A percentile compares a stretch with the other conserved stretches of the same genome.
Conservation (phyloP, 257 asterid species). For the Ligustrum vulgare region DNA sequence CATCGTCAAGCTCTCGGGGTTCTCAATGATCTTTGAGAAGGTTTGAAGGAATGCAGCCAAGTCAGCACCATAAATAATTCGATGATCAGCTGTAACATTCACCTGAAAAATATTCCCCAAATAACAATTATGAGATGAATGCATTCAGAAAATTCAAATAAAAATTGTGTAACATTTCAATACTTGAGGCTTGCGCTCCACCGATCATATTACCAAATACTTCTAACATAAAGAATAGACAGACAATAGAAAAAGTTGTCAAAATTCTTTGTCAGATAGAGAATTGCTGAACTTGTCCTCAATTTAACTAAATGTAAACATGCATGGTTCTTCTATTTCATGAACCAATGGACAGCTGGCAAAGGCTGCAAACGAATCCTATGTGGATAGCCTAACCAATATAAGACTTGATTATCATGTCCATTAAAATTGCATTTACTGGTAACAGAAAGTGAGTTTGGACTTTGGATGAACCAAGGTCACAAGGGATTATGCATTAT, state of each 20-base stretch:
- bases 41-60: constrained; percentile 82
- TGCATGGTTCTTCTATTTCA: too few species aligned
- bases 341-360: too few species aligned
- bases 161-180: too few species aligned
- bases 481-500: too few species aligned
- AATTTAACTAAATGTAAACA: too few species aligned
- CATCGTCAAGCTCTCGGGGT: constrained; percentile 77
- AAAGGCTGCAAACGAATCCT: not conserved
- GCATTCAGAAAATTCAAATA: not conserved
- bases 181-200: not conserved
- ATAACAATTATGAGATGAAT: constrained; percentile 1
- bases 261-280: too few species aligned
- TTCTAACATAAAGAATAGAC: not conserved
- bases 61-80: constrained; percentile 82
- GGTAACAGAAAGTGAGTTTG: not conserved
- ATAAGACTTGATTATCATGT: not conserved
- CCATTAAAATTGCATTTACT: too few species aligned
- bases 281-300: too few species aligned
- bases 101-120: constrained; percentile 44
- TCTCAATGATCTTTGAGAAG: constrained; percentile 64
- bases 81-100: constrained; percentile 82
- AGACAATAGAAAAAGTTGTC: not conserved
- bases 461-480: not conserved
- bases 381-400: not conserved
- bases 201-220: not conserved